Evolutionary conservation across 176 grass and related monocot species (phyloP), one percentile per base, ranked within the genome.

Genomic region (Miscanthus lutarioriparius): DNA sequence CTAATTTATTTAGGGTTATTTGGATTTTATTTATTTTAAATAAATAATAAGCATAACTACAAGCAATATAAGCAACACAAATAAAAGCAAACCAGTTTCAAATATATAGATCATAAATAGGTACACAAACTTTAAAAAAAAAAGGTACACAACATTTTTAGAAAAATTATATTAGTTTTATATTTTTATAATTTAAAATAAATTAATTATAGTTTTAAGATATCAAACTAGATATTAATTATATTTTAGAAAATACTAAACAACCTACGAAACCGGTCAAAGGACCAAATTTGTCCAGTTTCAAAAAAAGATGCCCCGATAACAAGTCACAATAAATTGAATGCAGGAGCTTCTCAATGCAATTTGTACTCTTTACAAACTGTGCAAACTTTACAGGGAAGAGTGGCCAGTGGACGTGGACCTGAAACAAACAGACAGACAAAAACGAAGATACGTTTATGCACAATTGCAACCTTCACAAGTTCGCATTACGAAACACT

Each of bases 321-420:
- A 2, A 43, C 17, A 3, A 1, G 16, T 74, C 27, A 1, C 9
- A 54, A 7, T 1, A 54, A 53, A 54, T 54, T 37, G 48, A 47
- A 79, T 30, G 25, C n/a, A 49, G 16, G 3, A 48, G 16, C 61
- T 65, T 66, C 2, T 48, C 27, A 48, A 49, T 4, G 2, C 27
- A 15, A 35, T 11, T 4, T n/a, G 53, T 59, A 49, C n/a, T 35
- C 62, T 80, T 80, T 80, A 80, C 77, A 65, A 66, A 45, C 39
- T 3, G 10, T 65, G 14, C 4, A 35, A 13, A 1, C 62, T 67
- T 45, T 67, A 67, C 77, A 67, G 6, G 16, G 30, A 67, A 47
- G 40, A 20, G 10, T 15, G 17, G 27, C 41, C 41, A 35, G 12
- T 48, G 41, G 41, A 30, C 77, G 20, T n/a, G 41, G 27, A 30